These are phyloP conservation scores for Mycena sanguinolenta DNA, from an alignment of 768 basidiomycete genomes.

Conservation along the genomic window DNA sequence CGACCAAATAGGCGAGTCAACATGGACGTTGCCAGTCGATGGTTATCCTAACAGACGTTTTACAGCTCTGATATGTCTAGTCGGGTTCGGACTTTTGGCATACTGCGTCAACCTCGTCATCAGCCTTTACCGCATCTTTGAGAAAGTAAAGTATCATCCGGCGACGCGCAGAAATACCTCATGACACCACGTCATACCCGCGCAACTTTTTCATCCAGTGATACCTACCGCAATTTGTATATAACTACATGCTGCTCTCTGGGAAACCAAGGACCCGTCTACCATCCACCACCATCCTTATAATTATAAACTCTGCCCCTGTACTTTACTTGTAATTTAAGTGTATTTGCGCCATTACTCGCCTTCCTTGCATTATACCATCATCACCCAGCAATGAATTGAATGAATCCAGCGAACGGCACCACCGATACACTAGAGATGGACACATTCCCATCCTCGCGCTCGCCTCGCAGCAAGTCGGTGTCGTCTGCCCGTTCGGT, in stretches of 20 bases:
- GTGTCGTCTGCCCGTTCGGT: constrained; percentile 14
- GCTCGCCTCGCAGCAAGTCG: constrained; percentile 19
- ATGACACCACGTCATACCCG: constrained; percentile 17
- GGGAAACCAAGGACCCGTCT: no score
- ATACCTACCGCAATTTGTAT: constrained; percentile 4
- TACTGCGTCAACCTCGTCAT: constrained; percentile 91
- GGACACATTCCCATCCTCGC: constrained; percentile 37
- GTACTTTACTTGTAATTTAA: constrained; percentile 1
- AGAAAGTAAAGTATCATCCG: constrained; percentile 86
- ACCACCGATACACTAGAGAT: constrained; percentile 38
- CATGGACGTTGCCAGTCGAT: background rate
- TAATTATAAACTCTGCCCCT: background rate
- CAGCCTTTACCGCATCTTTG: constrained; percentile 87
- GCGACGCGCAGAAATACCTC: constrained; percentile 41
- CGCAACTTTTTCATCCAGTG: background rate
- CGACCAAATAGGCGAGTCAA: constrained; percentile 63
- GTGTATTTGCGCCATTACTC: background rate
- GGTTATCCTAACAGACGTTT: constrained; percentile 25
- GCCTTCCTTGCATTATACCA: background rate
- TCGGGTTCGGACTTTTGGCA: constrained; percentile 81
- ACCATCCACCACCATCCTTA: no score
- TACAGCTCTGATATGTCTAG: constrained; percentile 77
- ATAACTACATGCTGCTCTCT: background rate
- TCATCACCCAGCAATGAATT: constrained; percentile 22
- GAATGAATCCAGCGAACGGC: constrained; percentile 23